Conservation (phyloP, 768 basidiomycete species). For the Ramaria sp. region DNA sequence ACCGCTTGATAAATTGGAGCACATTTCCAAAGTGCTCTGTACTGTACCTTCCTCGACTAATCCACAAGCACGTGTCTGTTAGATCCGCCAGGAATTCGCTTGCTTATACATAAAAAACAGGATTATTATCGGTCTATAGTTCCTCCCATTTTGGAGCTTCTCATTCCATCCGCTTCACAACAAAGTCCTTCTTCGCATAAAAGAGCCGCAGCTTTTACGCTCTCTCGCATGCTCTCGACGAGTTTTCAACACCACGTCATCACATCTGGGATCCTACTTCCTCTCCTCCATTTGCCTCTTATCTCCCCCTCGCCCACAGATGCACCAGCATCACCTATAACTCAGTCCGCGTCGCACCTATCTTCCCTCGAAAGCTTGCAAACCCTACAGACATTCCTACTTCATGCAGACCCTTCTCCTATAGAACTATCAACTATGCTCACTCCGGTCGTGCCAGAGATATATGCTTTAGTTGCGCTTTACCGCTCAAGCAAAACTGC, state of each 20-base stretch:
- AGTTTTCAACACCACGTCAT: slow-evolving; percentile 10
- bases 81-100: slow-evolving; percentile 31
- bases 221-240: slow-evolving; percentile 51
- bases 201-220: slow-evolving; percentile 54
- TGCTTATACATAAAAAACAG: slow-evolving; percentile 35
- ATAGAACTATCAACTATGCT: slow-evolving; percentile 48
- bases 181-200: slow-evolving; percentile 32
- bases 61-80: slow-evolving; percentile 34
- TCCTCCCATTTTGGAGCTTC: slow-evolving; percentile 42
- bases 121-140: slow-evolving; percentile 47
- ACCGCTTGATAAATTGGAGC: slow-evolving; percentile 60
- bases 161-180: slow-evolving; percentile 24
- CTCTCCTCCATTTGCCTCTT: slow-evolving; percentile 46
- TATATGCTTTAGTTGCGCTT: slow-evolving; percentile 54
- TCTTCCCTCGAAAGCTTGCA: slow-evolving; percentile 34
- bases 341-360: slow-evolving; percentile 5
- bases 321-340: neutral
- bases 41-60: slow-evolving; percentile 48
- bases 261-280: slow-evolving; percentile 24
- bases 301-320: slow-evolving; percentile 14
- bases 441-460: slow-evolving; percentile 52
- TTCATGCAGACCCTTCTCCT: slow-evolving; percentile 75
- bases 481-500: slow-evolving; percentile 44
- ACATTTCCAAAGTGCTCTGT: slow-evolving; percentile 51
- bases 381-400: slow-evolving; percentile 43